Evolutionary conservation across 176 grass and related monocot genomes (phyloP).

Genomic region (Otatea glauca): DNA sequence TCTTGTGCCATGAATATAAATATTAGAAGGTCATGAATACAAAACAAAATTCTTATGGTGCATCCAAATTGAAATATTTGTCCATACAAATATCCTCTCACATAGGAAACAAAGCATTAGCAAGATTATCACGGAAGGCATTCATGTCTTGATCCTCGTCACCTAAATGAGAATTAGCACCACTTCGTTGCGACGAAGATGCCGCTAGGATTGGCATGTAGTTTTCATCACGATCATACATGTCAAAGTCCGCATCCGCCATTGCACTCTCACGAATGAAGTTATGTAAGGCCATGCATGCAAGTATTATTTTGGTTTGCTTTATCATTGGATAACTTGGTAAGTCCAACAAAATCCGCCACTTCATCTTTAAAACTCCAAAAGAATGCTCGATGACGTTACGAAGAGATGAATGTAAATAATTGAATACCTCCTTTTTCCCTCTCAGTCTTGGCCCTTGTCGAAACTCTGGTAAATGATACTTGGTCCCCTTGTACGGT

Average conservation of each 20-base stretch:
- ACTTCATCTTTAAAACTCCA: not conserved
- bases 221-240: not conserved
- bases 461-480: too few relatives aligned
- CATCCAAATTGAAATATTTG: too few relatives aligned
- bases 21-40: too few relatives aligned
- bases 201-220: not conserved
- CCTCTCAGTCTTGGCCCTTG: too few relatives aligned
- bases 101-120: too few relatives aligned
- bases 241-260: not conserved
- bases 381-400: not conserved
- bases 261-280: not conserved
- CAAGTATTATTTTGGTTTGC: not conserved
- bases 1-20: too few relatives aligned
- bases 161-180: not conserved
- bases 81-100: too few relatives aligned
- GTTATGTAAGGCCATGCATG: not conserved
- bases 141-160: not conserved
- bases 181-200: not conserved
- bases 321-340: not conserved
- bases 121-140: not conserved
- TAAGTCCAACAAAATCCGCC: not conserved
- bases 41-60: too few relatives aligned
- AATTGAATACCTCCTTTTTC: too few relatives aligned
- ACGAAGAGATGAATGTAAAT: not conserved
- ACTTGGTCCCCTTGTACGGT: too few relatives aligned